Percentiles rank a stretch among this genome's conserved stretches.
phyloP scores from a whole-genome alignment of 163 green algal species.

The Coccomyxa subellipsoidea region DNA sequence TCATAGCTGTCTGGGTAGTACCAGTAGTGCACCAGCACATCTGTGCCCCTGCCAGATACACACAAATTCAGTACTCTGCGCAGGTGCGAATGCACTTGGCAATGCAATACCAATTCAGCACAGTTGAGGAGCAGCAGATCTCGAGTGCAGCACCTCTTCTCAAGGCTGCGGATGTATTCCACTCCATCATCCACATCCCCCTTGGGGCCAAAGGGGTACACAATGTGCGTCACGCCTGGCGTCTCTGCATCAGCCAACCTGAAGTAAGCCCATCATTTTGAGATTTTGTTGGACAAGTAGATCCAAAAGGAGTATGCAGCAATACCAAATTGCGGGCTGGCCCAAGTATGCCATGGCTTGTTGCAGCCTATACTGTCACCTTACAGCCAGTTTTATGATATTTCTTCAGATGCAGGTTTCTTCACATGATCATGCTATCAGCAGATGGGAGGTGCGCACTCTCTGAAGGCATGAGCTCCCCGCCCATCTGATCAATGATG shows the following conservation, averaged over 20 bases:
- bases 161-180: conserved; percentile 49
- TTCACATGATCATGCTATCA: neutral
- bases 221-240: conserved; percentile 62
- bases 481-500: conserved; percentile 49
- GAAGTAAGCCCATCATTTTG: neutral
- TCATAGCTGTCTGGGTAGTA: conserved; percentile 86
- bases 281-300: too few relatives aligned
- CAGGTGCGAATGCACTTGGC: too few relatives aligned
- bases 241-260: conserved; percentile 25
- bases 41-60: conserved; percentile 33
- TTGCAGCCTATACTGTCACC: too few relatives aligned
- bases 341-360: too few relatives aligned
- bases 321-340: neutral
- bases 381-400: neutral
- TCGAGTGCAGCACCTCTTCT: neutral
- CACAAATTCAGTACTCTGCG: neutral
- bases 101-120: too few relatives aligned
- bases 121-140: too few relatives aligned
- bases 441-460: neutral
- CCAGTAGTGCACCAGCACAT: conserved; percentile 78
- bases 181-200: conserved; percentile 70
- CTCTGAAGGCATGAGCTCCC: conserved; percentile 16
- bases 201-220: conserved; percentile 61
- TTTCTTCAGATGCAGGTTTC: neutral
- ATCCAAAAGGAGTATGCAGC: neutral